phyloP scores from a whole-genome alignment of 768 basidiomycete species.

The Omphalotus guepiniiformis region DNA sequence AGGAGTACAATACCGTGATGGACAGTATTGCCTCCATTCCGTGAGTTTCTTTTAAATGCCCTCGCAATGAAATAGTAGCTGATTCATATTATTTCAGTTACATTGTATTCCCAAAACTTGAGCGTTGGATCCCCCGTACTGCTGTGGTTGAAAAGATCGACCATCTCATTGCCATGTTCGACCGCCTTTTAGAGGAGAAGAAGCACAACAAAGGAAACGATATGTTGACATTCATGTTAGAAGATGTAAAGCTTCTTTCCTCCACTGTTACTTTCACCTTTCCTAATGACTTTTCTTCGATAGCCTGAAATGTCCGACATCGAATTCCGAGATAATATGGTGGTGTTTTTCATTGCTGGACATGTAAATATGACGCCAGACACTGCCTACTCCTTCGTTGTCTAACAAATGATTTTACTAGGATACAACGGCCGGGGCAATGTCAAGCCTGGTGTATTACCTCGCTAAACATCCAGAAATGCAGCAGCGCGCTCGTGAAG shows the following conservation, averaged over 20 bases:
- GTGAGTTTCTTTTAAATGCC: conserved; percentile 21
- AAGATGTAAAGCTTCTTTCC: conserved; percentile 7
- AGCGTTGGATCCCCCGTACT: conserved; percentile 26
- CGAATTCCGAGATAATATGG: conserved; percentile 33
- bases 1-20: conserved; percentile 34
- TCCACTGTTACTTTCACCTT: not conserved
- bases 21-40: conserved; percentile 28
- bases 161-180: conserved; percentile 23
- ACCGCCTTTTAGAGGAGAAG: conserved; percentile 24
- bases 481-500: conserved; percentile 31
- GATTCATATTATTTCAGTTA: not conserved
- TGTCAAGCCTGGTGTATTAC: conserved; percentile 32
- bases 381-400: no score
- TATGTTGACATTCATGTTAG: conserved; percentile 31
- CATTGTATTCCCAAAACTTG: conserved; percentile 21
- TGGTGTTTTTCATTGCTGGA: conserved; percentile 35
- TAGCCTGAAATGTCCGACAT: conserved; percentile 26
- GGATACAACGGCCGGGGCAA: conserved; percentile 36
- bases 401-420: no score
- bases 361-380: conserved; percentile 29
- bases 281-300: not conserved
- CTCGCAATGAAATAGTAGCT: no score
- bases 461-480: conserved; percentile 32
- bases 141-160: conserved; percentile 27
- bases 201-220: conserved; percentile 28